Evolutionary conservation across 805 yeast species (phyloP).

Genomic region (Candida michaelii): DNA sequence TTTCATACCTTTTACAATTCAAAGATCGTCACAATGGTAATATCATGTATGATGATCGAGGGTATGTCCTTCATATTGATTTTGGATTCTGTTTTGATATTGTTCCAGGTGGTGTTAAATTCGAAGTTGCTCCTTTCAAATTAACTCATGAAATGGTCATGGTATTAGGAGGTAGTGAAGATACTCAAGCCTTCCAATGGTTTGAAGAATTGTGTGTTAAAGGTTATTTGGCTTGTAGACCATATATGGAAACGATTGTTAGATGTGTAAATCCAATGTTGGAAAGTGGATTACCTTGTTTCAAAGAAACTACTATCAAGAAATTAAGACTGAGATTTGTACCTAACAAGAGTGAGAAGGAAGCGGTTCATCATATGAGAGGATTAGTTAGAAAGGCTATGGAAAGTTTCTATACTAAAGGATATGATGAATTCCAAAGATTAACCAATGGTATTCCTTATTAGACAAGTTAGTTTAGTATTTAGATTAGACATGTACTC

Average conservation of each 20-base stretch:
- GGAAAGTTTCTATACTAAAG: constrained; percentile 87
- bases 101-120: constrained; percentile 97
- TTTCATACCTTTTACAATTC: constrained; percentile 86
- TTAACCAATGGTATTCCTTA: constrained; percentile 97
- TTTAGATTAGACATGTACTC: too few species aligned
- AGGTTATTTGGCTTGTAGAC: constrained; percentile 85
- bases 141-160: constrained; percentile 93
- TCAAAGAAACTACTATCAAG: constrained; percentile 83
- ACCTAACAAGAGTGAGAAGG: constrained; percentile 75
- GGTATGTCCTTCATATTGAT: constrained; percentile 94
- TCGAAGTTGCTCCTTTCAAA: constrained; percentile 98
- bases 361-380: constrained; percentile 78
- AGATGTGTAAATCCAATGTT: constrained; percentile 90
- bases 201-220: constrained; percentile 94
- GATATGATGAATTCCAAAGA: constrained; percentile 96
- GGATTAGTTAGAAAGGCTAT: constrained; percentile 74
- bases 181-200: constrained; percentile 87
- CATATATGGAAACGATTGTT: constrained; percentile 81
- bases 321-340: constrained; percentile 78
- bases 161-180: constrained; percentile 89
- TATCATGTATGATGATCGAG: constrained; percentile 92
- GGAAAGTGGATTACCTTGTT: constrained; percentile 93
- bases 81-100: constrained; percentile 98
- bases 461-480: constrained; percentile 25
- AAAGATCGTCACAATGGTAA: constrained; percentile 99